Evolutionary conservation across 768 basidiomycete species (phyloP), one percentile per base, ranked within the genome.

Genomic region (Lactarius indigo): DNA sequence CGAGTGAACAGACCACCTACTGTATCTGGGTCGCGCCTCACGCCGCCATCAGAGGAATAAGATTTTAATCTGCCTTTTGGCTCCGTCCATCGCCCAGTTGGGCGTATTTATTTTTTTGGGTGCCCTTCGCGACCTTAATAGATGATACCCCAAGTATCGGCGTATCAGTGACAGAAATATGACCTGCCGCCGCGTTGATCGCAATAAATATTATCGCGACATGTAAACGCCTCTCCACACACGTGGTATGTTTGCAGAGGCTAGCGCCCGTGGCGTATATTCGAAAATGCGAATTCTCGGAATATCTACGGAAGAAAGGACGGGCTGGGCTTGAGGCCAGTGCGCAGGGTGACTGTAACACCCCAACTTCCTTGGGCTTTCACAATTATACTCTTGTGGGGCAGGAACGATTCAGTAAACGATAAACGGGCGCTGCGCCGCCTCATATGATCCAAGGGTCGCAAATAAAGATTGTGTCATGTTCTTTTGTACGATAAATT

Each of bases 401-500:
- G 10, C 55, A 56, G 17, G 55, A 12, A 52, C 50, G 23, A 23
- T 26, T 50, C n/a, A 26, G 17, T 26, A 37, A n/a, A n/a, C 20
- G 15, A 52, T 26, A 52, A 52, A 23, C 50, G n/a, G 26, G 55
- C 55, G 55, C 8, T 39, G n/a, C 57, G 57, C 57, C 57, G 57
- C 57, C 35, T 23, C 57, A 58, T 31, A 37, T 39, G 57, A 12
- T n/a, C 57, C n/a, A n/a, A 52, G 33, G 55, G 30, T 35, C 47
- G 18, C 44, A 54, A 61, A 54, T 18, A 60, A 55, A 39, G 42
- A 31, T 23, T 39, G 15, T 56, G 56, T 63, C 39, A 61, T 20
- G 54, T 65, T 39, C 44, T 50, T 47, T 62, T 50, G 57, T 66
- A 62, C 12, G 33, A 63, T 63, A 63, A 44, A 63, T 63, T 63